These are phyloP conservation scores for Trichopus zeylanicus DNA, from an alignment of 116 monocot species.

Conservation along the genomic window DNA sequence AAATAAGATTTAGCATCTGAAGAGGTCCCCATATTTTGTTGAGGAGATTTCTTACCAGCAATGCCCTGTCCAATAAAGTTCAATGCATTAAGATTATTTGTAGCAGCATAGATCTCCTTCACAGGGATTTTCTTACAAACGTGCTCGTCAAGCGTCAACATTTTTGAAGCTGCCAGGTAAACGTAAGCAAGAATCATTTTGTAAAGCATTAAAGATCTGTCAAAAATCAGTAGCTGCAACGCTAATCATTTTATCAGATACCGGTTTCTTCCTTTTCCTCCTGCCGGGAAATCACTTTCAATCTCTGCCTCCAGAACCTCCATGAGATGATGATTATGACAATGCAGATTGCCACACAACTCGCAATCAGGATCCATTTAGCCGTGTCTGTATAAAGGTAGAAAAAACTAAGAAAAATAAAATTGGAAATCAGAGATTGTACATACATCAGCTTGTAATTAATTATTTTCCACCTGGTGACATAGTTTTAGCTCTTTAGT, in stretches of 20 bases:
- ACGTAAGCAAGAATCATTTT: too few species aligned
- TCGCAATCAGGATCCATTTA: not conserved
- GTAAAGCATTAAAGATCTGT: too few species aligned
- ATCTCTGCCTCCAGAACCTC: not conserved
- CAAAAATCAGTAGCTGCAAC: not conserved
- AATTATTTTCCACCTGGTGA: too few species aligned
- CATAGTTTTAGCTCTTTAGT: too few species aligned
- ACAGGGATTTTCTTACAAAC: constrained; percentile 28
- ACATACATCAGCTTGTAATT: too few species aligned
- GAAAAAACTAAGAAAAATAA: not conserved
- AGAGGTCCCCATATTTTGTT: not conserved
- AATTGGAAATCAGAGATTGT: not conserved
- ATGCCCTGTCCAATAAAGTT: constrained; percentile 43
- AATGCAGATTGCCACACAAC: not conserved
- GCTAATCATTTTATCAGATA: not conserved
- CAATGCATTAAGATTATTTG: constrained; percentile 21
- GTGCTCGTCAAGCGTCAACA: constrained; percentile 18
- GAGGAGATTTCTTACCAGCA: constrained; percentile 18
- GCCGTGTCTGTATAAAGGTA: not conserved
- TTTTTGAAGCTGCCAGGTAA: constrained; percentile 14
- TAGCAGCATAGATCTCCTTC: constrained; percentile 43
- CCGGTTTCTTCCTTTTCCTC: not conserved
- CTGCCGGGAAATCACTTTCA: not conserved
- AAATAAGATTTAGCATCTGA: too few species aligned
- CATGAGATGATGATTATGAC: constrained; percentile 1